Evolutionary conservation across 768 basidiomycete genomes (phyloP), one percentile per base, ranked within the genome.

Genomic region (Boletus insuetus): DNA sequence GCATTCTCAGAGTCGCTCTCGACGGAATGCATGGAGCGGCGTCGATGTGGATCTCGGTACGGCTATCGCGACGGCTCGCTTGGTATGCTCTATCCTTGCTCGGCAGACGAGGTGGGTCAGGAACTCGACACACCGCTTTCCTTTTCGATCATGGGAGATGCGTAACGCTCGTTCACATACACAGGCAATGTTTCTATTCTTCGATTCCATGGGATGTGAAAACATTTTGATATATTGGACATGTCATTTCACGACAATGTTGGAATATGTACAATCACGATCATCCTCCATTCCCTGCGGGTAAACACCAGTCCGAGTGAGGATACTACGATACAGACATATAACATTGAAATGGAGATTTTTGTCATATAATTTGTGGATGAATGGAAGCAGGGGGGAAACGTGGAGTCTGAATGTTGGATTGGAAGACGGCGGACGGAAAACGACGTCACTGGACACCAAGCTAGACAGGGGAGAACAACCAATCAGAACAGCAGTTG

Each of bases 281-380:
- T 55, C 59, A 62, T 67, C 58, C 58, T 62, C 62, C 64, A 54
- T 64, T 66, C 56, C 69, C 51, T 61, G 64, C 47, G 61, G 60
- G 61, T 62, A 64, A 52, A 48, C 31, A 54, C 46, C 42, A 46
- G 58, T 66, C 60, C 64, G 35, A 41, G 46, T 35, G 51, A 49
- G 48, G 60, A 60, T 42, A 55, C 59, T 73, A 72, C 54, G 58
- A 54, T 71, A 71, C 69, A 71, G 34, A 67, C 56, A 62, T 60
- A 63, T 61, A 60, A 57, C 22, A n/a, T 47, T 53, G 47, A 41
- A 45, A 51, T 34, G 45, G 52, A 63, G 53, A 69, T 68, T 68
- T 66, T 65, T 62, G 60, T 54, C 67, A 63, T 69, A 69, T 68
- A 54, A 49, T 38, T 19, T 47, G 45, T 44, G 56, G 11, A 51